phyloP scores from a whole-genome alignment of 768 basidiomycete species.

The Tephrocybe sp. region DNA sequence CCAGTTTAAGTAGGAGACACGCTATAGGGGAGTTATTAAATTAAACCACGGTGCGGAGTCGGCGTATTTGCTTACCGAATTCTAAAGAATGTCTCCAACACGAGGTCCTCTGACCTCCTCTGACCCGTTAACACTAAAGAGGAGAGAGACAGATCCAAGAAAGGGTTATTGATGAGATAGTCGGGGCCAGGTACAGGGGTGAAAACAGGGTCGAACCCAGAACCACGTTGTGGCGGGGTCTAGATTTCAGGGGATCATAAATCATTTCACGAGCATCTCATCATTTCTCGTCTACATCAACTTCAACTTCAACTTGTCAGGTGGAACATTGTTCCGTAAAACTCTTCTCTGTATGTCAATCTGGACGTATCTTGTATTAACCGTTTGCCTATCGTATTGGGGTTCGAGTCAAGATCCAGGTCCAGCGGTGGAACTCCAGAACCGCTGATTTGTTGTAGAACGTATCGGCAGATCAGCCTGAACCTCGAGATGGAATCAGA shows the following conservation, averaged over 20 bases:
- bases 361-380: too few relatives aligned
- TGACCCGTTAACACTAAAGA: conserved; percentile 4
- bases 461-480: not conserved
- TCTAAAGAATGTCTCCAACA: conserved; percentile 6
- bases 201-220: conserved; percentile 8
- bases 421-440: too few relatives aligned
- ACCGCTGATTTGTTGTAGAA: too few relatives aligned
- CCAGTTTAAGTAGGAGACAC: conserved; percentile 19
- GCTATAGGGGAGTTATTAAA: conserved; percentile 18
- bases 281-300: conserved; percentile 2
- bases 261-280: not conserved
- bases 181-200: conserved; percentile 18
- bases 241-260: conserved; percentile 8
- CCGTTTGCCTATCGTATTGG: too few relatives aligned
- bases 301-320: not conserved
- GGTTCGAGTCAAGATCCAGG: too few relatives aligned
- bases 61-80: conserved; percentile 18
- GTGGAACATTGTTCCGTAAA: not conserved
- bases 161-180: conserved; percentile 6
- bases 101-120: conserved; percentile 9
- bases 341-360: not conserved
- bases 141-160: conserved; percentile 13
- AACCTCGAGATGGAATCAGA: not conserved
- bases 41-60: conserved; percentile 15
- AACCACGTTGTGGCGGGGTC: conserved; percentile 11